phyloP scores from a whole-genome alignment of 495 filamentous ascomycete genomes.

The Penicillium macrosclerotiorum region DNA sequence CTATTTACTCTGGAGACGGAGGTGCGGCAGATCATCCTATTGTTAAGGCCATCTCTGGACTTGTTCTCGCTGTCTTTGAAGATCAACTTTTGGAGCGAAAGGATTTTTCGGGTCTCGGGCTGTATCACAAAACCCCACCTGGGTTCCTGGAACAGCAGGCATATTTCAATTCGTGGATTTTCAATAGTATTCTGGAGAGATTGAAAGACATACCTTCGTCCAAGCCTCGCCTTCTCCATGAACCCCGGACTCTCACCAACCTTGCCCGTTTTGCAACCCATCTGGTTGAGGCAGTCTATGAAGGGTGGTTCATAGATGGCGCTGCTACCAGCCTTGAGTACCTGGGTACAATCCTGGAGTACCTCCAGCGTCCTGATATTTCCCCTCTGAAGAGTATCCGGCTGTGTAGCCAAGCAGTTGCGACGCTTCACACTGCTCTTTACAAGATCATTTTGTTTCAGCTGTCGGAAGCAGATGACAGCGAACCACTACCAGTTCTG shows the following conservation, averaged over 20 bases:
- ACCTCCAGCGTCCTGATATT: slow-evolving; percentile 83
- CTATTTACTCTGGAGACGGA: slow-evolving; percentile 34
- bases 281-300: slow-evolving; percentile 84
- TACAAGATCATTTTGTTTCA: slow-evolving; percentile 73
- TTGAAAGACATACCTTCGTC: slow-evolving; percentile 67
- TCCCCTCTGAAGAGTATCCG: slow-evolving; percentile 78
- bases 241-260: slow-evolving; percentile 83
- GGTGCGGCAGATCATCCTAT: slow-evolving; percentile 63
- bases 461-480: slow-evolving; percentile 77
- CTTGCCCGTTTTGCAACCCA: slow-evolving; percentile 75
- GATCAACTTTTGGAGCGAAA: slow-evolving; percentile 81
- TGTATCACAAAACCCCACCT: slow-evolving; percentile 86
- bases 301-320: slow-evolving; percentile 93
- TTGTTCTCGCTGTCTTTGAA: slow-evolving; percentile 73
- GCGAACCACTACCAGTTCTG: slow-evolving; percentile 65
- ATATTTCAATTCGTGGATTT: slow-evolving; percentile 87
- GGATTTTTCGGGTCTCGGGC: slow-evolving; percentile 84
- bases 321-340: slow-evolving; percentile 76
- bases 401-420: slow-evolving; percentile 77
- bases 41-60: slow-evolving; percentile 69
- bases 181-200: slow-evolving; percentile 70
- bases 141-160: slow-evolving; percentile 92
- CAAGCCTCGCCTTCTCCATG: slow-evolving; percentile 67
- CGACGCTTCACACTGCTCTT: slow-evolving; percentile 70
- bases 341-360: slow-evolving; percentile 78